Evolutionary conservation across 768 basidiomycete species (phyloP).

Genomic region (Serendipita indica): DNA sequence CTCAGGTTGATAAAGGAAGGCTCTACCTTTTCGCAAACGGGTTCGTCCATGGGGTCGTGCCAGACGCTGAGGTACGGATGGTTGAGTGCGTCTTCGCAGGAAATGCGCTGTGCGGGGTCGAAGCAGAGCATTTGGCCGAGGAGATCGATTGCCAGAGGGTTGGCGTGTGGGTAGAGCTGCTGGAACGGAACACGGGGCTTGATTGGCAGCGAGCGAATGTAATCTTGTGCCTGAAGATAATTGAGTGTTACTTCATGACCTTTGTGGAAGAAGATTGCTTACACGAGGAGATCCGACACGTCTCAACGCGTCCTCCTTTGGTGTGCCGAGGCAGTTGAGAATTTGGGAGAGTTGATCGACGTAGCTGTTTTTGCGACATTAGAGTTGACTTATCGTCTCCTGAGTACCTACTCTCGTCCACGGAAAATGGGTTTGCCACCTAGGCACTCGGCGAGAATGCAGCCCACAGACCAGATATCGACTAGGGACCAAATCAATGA

Average conservation of each 20-base stretch:
- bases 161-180: constrained; percentile 84
- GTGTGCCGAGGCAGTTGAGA: constrained; percentile 94
- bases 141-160: constrained; percentile 86
- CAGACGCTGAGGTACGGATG: constrained; percentile 94
- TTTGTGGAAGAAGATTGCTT: constrained; percentile 16
- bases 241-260: neutral
- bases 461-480: constrained; percentile 94
- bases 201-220: constrained; percentile 95
- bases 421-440: constrained; percentile 95
- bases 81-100: constrained; percentile 86
- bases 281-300: constrained; percentile 92
- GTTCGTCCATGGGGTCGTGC: constrained; percentile 96
- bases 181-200: constrained; percentile 88
- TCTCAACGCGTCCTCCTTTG: constrained; percentile 88
- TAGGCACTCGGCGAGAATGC: constrained; percentile 83
- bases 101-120: constrained; percentile 91
- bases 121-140: constrained; percentile 85
- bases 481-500: constrained; percentile 23
- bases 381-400: neutral
- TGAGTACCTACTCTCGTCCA: constrained; percentile 69
- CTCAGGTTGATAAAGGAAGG: neutral
- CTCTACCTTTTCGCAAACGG: constrained; percentile 57
- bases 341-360: constrained; percentile 99
- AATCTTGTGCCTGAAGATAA: constrained; percentile 68
- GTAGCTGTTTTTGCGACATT: constrained; percentile 41